Conservation (phyloP, 2,329 filamentous ascomycete genomes). For the Dactylellina cionopaga region DNA sequence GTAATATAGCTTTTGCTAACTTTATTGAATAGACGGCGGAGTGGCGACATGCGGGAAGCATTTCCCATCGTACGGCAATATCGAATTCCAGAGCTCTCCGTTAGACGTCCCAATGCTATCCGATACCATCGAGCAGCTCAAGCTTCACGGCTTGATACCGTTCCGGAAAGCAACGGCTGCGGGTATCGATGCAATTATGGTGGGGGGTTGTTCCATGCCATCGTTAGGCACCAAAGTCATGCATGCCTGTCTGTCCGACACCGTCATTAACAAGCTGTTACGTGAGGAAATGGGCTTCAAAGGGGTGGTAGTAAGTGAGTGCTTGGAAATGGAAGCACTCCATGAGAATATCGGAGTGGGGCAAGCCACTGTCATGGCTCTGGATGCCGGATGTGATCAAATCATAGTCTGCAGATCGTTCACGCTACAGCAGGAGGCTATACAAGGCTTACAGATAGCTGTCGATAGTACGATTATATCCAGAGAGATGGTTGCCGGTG, state of each 20-base stretch:
- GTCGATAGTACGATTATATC: constrained; percentile 91
- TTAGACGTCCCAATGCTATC: constrained; percentile 95
- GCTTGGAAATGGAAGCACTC: constrained; percentile 93
- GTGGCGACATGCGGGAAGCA: constrained; percentile 92
- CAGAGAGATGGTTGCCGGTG: constrained; percentile 80
- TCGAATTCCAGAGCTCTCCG: constrained; percentile 91
- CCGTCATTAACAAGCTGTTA: constrained; percentile 80
- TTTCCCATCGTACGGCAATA: constrained; percentile 93
- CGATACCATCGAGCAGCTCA: constrained; percentile 90
- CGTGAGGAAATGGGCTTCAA: constrained; percentile 57
- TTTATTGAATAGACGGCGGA: constrained; percentile 72
- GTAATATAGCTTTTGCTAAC: constrained; percentile 41
- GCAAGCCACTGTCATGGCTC: constrained; percentile 95
- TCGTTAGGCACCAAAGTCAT: constrained; percentile 93
- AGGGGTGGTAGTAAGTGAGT: constrained; percentile 72
- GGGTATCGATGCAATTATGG: constrained; percentile 92
- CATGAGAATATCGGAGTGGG: constrained; percentile 97
- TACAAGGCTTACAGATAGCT: constrained; percentile 87
- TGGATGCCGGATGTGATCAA: constrained; percentile 96
- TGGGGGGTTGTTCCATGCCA: constrained; percentile 91
- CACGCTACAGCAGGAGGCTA: constrained; percentile 51
- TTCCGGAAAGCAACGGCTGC: constrained; percentile 89
- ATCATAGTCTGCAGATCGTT: constrained; percentile 75
- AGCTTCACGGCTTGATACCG: constrained; percentile 87
- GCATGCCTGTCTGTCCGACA: constrained; percentile 91